phyloP scores from a whole-genome alignment of 257 asterid species.

The Ajuga chamaepitys region DNA sequence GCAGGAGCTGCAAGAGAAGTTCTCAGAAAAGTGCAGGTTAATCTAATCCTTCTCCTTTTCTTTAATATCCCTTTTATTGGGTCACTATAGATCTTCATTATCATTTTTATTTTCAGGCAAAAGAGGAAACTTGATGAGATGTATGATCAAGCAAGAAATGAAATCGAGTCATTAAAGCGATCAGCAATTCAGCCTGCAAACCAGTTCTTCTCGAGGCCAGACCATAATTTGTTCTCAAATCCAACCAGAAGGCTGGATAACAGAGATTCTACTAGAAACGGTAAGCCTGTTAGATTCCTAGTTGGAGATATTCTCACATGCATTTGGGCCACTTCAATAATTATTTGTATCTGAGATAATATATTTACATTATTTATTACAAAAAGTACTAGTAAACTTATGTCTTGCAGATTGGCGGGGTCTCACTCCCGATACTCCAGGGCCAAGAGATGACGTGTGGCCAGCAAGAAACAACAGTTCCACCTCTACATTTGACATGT shows the following conservation, averaged over 20 bases:
- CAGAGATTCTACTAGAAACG: conserved; percentile 65
- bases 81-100: conserved; percentile 18
- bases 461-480: conserved; percentile 50
- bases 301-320: neutral
- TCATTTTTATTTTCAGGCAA: conserved; percentile 56
- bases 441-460: conserved; percentile 90
- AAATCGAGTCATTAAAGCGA: conserved; percentile 67
- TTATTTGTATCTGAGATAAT: neutral
- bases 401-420: conserved; percentile 78
- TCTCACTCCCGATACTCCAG: conserved; percentile 98
- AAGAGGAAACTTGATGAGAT: conserved; percentile 97
- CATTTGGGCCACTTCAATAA: too few relatives aligned
- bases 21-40: conserved; percentile 91
- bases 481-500: conserved; percentile 15
- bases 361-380: conserved; percentile 21
- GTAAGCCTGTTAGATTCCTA: conserved; percentile 32
- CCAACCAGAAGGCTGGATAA: conserved; percentile 50
- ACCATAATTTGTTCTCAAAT: conserved; percentile 71
- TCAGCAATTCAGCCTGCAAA: conserved; percentile 74
- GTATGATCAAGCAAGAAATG: conserved; percentile 87
- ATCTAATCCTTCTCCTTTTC: conserved; percentile 1
- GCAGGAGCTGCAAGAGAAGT: conserved; percentile 93
- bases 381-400: conserved; percentile 58
- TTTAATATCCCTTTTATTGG: neutral
- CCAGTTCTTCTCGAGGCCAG: conserved; percentile 56